Evolutionary conservation across 2,329 filamentous ascomycete species (phyloP).

Genomic region (Ascochyta fabae): DNA sequence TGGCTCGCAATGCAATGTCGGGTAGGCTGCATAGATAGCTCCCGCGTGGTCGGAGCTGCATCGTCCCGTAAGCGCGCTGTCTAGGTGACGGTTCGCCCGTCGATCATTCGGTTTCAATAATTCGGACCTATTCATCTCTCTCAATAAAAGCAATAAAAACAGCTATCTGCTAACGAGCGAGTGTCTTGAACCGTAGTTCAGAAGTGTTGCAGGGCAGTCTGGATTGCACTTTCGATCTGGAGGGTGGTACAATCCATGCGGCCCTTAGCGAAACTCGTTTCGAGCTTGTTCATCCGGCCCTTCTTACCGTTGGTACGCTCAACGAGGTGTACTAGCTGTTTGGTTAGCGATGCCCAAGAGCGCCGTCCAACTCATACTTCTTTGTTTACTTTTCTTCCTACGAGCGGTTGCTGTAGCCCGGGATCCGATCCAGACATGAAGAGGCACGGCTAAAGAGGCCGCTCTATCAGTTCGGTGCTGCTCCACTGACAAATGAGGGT

Average conservation of each 20-base stretch:
- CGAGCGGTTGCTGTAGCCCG: not conserved
- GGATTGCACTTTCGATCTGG: constrained; percentile 13
- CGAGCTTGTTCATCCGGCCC: constrained; percentile 4
- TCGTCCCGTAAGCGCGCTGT: constrained; percentile 27
- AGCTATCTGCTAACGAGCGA: not conserved
- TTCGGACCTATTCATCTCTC: constrained; percentile 4
- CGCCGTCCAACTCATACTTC: not conserved
- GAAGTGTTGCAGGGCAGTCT: constrained; percentile 5
- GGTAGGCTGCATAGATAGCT: constrained; percentile 26
- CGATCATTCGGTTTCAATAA: constrained; percentile 5
- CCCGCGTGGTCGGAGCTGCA: constrained; percentile 28
- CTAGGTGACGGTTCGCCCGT: constrained; percentile 5
- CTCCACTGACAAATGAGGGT: not conserved
- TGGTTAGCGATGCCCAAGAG: not conserved
- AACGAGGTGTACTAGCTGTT: not conserved
- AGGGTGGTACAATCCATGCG: constrained; percentile 13
- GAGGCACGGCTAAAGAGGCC: not conserved
- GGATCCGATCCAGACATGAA: not conserved
- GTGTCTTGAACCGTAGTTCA: constrained; percentile 1
- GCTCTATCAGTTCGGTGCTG: not conserved
- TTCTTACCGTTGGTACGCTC: constrained; percentile 5
- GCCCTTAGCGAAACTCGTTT: constrained; percentile 5
- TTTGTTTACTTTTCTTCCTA: constrained; percentile 1
- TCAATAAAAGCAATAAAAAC: not conserved
- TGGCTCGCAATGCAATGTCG: constrained; percentile 26